Evolutionary conservation across 176 grass and related monocot genomes (phyloP).

Genomic region (Poa annua): DNA sequence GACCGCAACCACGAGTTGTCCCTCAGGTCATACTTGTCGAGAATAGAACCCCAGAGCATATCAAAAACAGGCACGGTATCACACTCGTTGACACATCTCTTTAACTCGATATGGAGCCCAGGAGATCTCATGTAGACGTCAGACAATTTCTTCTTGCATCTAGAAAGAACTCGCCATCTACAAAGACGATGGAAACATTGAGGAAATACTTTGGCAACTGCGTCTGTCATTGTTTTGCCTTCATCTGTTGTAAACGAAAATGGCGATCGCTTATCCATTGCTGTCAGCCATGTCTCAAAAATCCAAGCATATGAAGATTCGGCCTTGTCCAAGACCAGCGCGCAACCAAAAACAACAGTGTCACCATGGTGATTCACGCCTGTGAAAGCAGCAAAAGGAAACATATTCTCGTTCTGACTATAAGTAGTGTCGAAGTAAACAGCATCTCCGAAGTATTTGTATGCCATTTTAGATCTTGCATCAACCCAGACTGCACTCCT

Average conservation of each 20-base stretch:
- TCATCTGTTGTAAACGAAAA: constrained; percentile 87
- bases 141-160: constrained; percentile 87
- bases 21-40: constrained; percentile 76
- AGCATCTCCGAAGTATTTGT: constrained; percentile 86
- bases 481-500: constrained; percentile 88
- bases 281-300: constrained; percentile 85
- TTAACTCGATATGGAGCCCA: constrained; percentile 73
- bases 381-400: constrained; percentile 79
- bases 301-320: constrained; percentile 78
- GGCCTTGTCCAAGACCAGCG: constrained; percentile 73
- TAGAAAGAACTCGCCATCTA: constrained; percentile 88
- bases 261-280: constrained; percentile 67
- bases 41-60: constrained; percentile 73
- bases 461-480: constrained; percentile 85
- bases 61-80: constrained; percentile 70
- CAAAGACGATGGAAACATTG: constrained; percentile 85
- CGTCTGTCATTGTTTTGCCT: constrained; percentile 61
- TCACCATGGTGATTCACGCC: constrained; percentile 89
- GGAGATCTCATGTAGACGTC: constrained; percentile 70
- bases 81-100: constrained; percentile 70
- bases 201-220: constrained; percentile 80
- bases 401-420: constrained; percentile 74
- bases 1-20: constrained; percentile 79
- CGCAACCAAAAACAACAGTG: constrained; percentile 81
- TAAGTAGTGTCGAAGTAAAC: constrained; percentile 86